phyloP scores from a whole-genome alignment of 805 yeast species.

The Lipomyces yamanashiensis region DNA sequence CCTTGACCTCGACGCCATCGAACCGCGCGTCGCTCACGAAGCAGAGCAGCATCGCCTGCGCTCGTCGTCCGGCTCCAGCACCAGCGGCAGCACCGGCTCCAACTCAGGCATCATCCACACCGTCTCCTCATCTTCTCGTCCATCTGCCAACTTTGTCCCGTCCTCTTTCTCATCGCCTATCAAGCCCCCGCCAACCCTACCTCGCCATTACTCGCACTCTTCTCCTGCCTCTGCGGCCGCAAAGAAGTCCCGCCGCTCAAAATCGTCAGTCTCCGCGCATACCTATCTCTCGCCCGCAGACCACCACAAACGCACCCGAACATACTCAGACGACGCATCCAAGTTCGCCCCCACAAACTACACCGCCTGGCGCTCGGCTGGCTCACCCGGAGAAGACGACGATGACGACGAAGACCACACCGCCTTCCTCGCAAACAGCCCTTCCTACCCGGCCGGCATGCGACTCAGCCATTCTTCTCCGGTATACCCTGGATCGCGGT shows the following conservation, averaged over 20 bases:
- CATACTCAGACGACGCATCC: conserved; percentile 19
- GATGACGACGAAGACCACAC: conserved; percentile 11
- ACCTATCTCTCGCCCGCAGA: conserved; percentile 4
- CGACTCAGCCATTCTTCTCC: conserved; percentile 35
- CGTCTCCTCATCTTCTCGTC: conserved; percentile 1
- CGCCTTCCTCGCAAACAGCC: conserved; percentile 9
- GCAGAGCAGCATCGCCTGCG: conserved; percentile 17
- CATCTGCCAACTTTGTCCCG: neutral
- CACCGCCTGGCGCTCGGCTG: conserved; percentile 23
- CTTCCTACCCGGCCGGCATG: conserved; percentile 8
- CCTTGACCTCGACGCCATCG: conserved; percentile 45
- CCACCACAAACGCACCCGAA: conserved; percentile 24
- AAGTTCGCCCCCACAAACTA: conserved; percentile 12
- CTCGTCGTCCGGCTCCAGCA: conserved; percentile 8
- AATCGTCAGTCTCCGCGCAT: neutral
- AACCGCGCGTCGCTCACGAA: conserved; percentile 42
- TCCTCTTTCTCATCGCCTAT: conserved; percentile 13
- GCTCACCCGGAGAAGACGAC: conserved; percentile 2
- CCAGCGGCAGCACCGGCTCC: conserved; percentile 3
- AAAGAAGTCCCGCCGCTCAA: neutral
- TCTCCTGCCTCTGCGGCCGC: conserved; percentile 1
- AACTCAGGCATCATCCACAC: conserved; percentile 3
- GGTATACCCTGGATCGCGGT: conserved; percentile 27
- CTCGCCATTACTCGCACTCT: neutral
- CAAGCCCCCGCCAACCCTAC: neutral